Evolutionary conservation across 495 filamentous ascomycete genomes (phyloP).

Genomic region (Penicillium egyptiacum): DNA sequence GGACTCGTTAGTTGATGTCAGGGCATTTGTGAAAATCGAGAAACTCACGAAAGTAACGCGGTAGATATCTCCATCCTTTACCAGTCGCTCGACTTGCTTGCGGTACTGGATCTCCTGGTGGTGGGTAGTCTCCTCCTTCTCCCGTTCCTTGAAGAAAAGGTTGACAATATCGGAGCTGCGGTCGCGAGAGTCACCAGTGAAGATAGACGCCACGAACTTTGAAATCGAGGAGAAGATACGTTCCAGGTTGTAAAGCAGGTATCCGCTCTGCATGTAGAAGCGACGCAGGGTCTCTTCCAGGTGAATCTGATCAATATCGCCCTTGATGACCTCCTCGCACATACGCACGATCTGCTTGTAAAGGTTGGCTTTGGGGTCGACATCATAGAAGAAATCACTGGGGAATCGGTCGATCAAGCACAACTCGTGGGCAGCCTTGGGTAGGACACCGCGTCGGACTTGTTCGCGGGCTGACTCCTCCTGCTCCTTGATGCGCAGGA

Average conservation of each 20-base stretch:
- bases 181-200: conserved; percentile 81
- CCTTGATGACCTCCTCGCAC: conserved; percentile 66
- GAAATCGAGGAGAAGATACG: conserved; percentile 76
- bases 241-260: conserved; percentile 85
- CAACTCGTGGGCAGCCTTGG: conserved; percentile 78
- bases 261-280: conserved; percentile 85
- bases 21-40: not conserved
- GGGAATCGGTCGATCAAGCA: conserved; percentile 74
- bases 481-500: conserved; percentile 76
- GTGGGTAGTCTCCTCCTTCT: conserved; percentile 77
- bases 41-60: conserved; percentile 77
- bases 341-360: conserved; percentile 68
- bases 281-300: conserved; percentile 88
- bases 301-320: conserved; percentile 73
- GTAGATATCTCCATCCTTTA: conserved; percentile 89
- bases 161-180: conserved; percentile 83
- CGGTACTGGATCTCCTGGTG: conserved; percentile 81
- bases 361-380: conserved; percentile 59
- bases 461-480: conserved; percentile 70
- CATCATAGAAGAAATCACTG: conserved; percentile 77
- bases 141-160: conserved; percentile 77
- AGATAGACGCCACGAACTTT: conserved; percentile 71
- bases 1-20: conserved; percentile 23
- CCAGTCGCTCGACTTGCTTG: conserved; percentile 80
- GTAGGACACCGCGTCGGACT: conserved; percentile 61